Evolutionary conservation across 306 rosid species (phyloP), one percentile per base, ranked within the genome.

Genomic region (Cucurbita pepo): DNA sequence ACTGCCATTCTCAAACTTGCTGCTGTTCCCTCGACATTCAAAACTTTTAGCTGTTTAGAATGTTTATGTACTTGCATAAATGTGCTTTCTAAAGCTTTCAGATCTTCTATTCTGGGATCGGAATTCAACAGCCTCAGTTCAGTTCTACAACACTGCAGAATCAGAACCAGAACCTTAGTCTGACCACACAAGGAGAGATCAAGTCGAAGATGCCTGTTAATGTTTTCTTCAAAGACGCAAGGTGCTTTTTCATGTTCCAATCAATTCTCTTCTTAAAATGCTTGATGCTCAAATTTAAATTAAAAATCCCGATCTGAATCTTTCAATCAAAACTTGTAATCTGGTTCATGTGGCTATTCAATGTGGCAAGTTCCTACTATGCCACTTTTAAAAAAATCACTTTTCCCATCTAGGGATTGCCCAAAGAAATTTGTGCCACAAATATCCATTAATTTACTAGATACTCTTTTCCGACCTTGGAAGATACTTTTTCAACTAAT

Each of bases 181-280:
- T 56, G 41, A 53, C 76, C 47, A 36, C 38, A 12, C 4, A 37
- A 55, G 76, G 53, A 74, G 75, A 41, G 76, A 82, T 65, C 86
- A 81, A 77, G 76, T 80, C 84, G 90, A 89, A 78, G 60, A 65
- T 87, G 37, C 95, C 97, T 44, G 72, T 87, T 78, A 78, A 85
- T 75, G 95, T 94, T 77, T 90, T 94, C 95, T 90, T 94, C 91
- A 85, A 70, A 82, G 96, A 89, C 76, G 86, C 92, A 82, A 90
- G 97, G 98, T 94, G 84, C 12, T 15, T 30, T 56, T 70, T 74
- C 37, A 51, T 69, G 59, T 50, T 69, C 74, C 56, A 30, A 51
- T 15, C 15, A 69, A 15, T 13, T 50, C 30, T 50, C 15, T 8
- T 50, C 58, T 7, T 69, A 30, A 69, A 48, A 30, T 69, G 3